These are phyloP conservation scores for Sisymbrium altissimum DNA, from an alignment of 345 rosid genomes.

Conservation along the genomic window DNA sequence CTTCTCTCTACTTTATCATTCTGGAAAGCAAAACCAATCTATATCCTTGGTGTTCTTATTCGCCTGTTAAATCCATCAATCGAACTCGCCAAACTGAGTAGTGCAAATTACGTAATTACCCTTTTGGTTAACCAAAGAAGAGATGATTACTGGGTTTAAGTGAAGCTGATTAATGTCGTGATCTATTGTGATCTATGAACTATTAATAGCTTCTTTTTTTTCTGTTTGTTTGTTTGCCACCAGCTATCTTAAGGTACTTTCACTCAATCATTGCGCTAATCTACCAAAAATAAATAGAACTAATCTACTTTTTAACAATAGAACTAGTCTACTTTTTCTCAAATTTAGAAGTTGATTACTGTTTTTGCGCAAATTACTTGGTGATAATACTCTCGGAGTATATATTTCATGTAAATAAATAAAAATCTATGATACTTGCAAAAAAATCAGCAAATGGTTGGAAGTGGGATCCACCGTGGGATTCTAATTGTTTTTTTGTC, in stretches of 20 bases:
- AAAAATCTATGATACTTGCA: background rate
- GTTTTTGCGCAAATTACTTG: background rate
- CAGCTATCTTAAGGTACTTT: background rate
- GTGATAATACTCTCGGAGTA: background rate
- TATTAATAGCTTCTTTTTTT: background rate
- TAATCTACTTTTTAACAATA: background rate
- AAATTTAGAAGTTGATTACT: background rate
- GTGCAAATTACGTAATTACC: background rate
- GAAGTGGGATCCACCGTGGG: constrained; percentile 31
- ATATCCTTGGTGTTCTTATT: constrained; percentile 15
- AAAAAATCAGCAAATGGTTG: constrained; percentile 29
- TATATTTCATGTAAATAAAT: background rate
- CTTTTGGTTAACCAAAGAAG: constrained; percentile 7
- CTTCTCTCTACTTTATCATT: too few species aligned
- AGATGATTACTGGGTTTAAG: background rate
- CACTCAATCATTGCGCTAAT: background rate
- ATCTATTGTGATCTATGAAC: background rate
- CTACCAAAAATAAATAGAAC: background rate
- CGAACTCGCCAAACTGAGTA: background rate
- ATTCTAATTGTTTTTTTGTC: constrained; percentile 14
- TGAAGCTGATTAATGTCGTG: background rate
- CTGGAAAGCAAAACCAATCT: background rate
- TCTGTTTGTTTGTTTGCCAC: background rate
- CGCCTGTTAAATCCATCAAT: constrained; percentile 4
- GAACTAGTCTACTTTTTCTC: background rate